Base-by-base conservation (phyloP, 2,329 filamentous ascomycete genomes). In the Penicillium sp. region DNA sequence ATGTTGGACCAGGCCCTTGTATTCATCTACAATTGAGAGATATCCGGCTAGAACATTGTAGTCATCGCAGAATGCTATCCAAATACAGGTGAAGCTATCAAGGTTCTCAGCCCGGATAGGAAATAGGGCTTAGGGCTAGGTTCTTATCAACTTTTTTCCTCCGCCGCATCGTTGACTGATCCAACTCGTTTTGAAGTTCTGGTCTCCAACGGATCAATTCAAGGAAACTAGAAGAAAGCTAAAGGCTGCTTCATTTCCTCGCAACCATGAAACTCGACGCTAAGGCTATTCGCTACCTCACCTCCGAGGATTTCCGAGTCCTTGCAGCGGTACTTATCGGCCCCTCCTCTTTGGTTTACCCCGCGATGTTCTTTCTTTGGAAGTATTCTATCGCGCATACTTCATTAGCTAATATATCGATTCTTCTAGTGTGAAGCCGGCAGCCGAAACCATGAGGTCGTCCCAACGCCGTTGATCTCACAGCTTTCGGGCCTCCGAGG, bases 361-460 rank as follows among this genome's bases (percentile, higher is more conserved):
- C 67, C 66, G 57, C 61, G 53, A 59, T 64, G 52, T 53, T 37
- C 57, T 64, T 48, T 53, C 49, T 24, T 31, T 18, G 24, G 24
- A 16, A 22, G 26, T 11, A 13, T 54, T 60, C 14, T 37, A 48
- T 34, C 26, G 47, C 44, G 31, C 24, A 32, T 34, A 29, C 8
- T 29, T 5, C 22, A 40, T 56, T 13, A 18, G 14, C 51, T 54
- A 44, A 48, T 68, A 18, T 26, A 39, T 42, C 46, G 20, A 32
- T 24, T 5, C 1, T 38, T 50, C 53, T 74, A 96, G 92, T 90
- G 95, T 68, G 94, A 99, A 75, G 87, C 88, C 76, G 93, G 92
- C 69, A 95, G 89, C 76, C 92, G 90, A 74, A 97, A 97, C 77
- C 94, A 99, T 79, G 94, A 99, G 78, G 83, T 99, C 55, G 93